Percentiles rank a stretch among this genome's conserved stretches.
phyloP scores from a whole-genome alignment of 768 basidiomycete species.

The Tulasnella sp. region DNA sequence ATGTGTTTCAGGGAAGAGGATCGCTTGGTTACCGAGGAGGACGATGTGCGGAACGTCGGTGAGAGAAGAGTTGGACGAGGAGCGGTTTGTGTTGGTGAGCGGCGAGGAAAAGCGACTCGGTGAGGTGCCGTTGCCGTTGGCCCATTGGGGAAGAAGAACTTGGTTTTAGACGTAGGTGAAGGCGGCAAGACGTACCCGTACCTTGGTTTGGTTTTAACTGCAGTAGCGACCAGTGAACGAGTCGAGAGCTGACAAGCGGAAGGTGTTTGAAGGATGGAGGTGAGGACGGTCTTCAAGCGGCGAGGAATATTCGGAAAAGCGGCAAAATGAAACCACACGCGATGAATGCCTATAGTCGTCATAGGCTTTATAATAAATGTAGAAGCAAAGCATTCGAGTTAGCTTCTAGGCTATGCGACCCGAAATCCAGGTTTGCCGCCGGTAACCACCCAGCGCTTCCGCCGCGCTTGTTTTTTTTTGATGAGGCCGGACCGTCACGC shows the following conservation, averaged over 20 bases:
- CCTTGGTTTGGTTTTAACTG: not conserved
- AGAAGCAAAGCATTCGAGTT: not conserved
- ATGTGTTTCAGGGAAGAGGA: slow-evolving; percentile 21
- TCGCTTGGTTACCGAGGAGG: slow-evolving; percentile 37
- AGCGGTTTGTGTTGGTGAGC: not conserved
- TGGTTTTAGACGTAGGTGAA: not conserved
- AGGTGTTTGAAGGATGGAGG: slow-evolving; percentile 70
- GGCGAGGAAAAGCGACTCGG: not conserved
- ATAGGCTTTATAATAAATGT: slow-evolving; percentile 64
- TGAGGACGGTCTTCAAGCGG: slow-evolving; percentile 94
- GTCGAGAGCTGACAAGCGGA: slow-evolving; percentile 8
- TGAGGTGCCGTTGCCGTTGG: not conserved
- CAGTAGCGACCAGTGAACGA: not conserved
- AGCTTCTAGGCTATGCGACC: too few relatives aligned
- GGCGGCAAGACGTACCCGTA: too few relatives aligned
- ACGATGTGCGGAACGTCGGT: not conserved
- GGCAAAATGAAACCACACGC: slow-evolving; percentile 83
- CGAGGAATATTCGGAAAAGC: slow-evolving; percentile 85
- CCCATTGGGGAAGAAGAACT: not conserved
- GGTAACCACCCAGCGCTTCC: too few relatives aligned
- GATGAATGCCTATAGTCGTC: slow-evolving; percentile 83
- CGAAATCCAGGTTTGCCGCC: too few relatives aligned
- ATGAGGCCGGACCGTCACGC: too few relatives aligned
- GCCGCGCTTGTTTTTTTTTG: too few relatives aligned
- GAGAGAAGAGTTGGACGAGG: not conserved